Percentiles rank a stretch among this genome's conserved stretches.
Conservation (phyloP, 1,284 basidiomycete species). For the Neonothopanus nambi region DNA sequence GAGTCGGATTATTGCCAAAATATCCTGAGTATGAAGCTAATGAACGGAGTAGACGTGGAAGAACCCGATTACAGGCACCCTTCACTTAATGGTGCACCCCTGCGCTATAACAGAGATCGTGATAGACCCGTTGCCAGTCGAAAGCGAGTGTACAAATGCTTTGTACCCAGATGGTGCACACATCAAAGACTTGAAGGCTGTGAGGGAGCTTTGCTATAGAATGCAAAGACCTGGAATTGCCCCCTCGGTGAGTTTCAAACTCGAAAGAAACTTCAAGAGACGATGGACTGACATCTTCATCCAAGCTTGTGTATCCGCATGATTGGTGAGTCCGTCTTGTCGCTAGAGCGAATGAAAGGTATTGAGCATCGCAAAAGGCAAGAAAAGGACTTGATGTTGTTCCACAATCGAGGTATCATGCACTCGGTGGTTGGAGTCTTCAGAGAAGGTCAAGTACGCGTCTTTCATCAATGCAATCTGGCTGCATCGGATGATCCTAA, state of each 20-base stretch:
- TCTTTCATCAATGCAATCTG: constrained; percentile 69
- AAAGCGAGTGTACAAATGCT: constrained; percentile 40
- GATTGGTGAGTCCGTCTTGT: constrained; percentile 44
- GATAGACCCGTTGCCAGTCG: constrained; percentile 57
- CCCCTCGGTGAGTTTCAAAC: constrained; percentile 24
- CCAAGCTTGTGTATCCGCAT: constrained; percentile 56
- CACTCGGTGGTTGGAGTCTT: constrained; percentile 75
- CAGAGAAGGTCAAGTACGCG: constrained; percentile 58
- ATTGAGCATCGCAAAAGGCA: constrained; percentile 30
- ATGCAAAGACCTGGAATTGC: constrained; percentile 74
- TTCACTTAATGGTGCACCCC: constrained; percentile 74
- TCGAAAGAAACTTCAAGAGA: not conserved
- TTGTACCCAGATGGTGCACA: constrained; percentile 70
- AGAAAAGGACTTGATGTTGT: constrained; percentile 66
- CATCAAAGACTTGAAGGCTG: constrained; percentile 60
- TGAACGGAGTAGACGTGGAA: constrained; percentile 63
- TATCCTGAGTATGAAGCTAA: not conserved
- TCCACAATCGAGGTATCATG: constrained; percentile 70
- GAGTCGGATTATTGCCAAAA: constrained; percentile 22
- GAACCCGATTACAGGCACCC: constrained; percentile 69
- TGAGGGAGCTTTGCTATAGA: constrained; percentile 63
- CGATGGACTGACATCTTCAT: too few species aligned
- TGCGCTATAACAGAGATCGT: constrained; percentile 52
- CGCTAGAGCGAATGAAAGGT: not conserved
- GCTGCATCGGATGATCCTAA: constrained; percentile 50